Conservation (phyloP, 2,329 filamentous ascomycete species). For the Penicillium sp. region DNA sequence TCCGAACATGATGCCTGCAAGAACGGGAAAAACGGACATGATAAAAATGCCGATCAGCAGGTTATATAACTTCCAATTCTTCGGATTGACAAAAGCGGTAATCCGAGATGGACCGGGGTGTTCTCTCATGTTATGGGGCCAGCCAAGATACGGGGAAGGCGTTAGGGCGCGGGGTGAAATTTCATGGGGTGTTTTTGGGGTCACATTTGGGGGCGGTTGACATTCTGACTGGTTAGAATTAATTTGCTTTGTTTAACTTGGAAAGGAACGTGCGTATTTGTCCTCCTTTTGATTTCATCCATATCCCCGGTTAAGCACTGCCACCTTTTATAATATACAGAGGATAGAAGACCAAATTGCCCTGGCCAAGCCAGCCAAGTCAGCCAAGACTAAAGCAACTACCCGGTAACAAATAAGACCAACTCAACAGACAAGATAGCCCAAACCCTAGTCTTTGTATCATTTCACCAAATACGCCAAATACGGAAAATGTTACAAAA, state of each 20-base stretch:
- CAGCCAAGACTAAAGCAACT: neutral
- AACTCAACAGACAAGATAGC: too few relatives aligned
- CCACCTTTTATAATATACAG: too few relatives aligned
- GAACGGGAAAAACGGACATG: constrained; percentile 2
- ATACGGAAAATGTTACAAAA: neutral
- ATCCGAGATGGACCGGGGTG: constrained; percentile 18
- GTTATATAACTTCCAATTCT: constrained; percentile 25
- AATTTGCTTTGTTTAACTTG: too few relatives aligned
- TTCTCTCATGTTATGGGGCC: constrained; percentile 9
- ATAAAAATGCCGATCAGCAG: constrained; percentile 4
- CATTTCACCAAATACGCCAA: neutral
- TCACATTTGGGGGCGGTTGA: constrained; percentile 15
- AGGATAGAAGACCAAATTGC: too few relatives aligned
- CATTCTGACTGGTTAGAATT: constrained; percentile 7
- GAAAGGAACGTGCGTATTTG: too few relatives aligned
- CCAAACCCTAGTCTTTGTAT: neutral
- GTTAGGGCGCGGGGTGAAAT: constrained; percentile 14
- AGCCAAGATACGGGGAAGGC: constrained; percentile 28
- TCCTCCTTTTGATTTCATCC: too few relatives aligned
- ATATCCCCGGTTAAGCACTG: too few relatives aligned
- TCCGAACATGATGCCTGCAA: constrained; percentile 27
- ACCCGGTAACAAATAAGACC: neutral
- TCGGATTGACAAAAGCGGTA: constrained; percentile 27
- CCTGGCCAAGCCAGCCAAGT: neutral
- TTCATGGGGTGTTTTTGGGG: neutral